Percentiles rank a stretch among this genome's conserved stretches.
phyloP scores from a whole-genome alignment of 768 basidiomycete genomes.

The Russula virescens region DNA sequence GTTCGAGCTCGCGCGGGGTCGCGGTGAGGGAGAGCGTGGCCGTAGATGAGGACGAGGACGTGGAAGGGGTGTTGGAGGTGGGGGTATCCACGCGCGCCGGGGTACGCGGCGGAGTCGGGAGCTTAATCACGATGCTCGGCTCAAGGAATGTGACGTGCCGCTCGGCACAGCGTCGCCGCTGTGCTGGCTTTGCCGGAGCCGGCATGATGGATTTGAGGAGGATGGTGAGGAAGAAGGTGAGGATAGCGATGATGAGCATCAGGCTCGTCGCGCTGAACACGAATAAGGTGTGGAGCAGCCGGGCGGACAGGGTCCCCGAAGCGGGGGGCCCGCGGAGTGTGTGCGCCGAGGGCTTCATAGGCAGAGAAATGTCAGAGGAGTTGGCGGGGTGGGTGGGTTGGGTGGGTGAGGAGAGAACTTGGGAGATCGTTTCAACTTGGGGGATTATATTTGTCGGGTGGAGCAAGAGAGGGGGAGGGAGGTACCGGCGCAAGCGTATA shows the following conservation, averaged over 20 bases:
- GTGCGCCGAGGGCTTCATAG: conserved; percentile 4
- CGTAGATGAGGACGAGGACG: no score
- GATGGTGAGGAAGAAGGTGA: conserved; percentile 7
- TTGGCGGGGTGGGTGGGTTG: no score
- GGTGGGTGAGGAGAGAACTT: no score
- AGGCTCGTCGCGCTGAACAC: conserved; percentile 12
- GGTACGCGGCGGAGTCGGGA: no score
- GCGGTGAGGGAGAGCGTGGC: conserved; percentile 11
- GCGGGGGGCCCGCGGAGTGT: background rate
- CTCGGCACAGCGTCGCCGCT: background rate
- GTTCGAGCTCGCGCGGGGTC: conserved; percentile 16
- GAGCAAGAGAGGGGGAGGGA: background rate
- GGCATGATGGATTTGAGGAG: background rate
- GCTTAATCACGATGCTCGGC: background rate
- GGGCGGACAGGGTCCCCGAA: background rate
- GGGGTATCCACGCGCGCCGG: no score
- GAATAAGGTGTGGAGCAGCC: conserved; percentile 4
- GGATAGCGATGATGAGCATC: conserved; percentile 1
- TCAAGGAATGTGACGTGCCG: conserved; percentile 14
- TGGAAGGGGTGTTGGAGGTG: no score
- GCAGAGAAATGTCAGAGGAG: background rate
- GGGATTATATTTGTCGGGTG: background rate
- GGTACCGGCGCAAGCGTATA: conserved; percentile 14
- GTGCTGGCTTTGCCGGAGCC: background rate
- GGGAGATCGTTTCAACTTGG: background rate